phyloP scores from a whole-genome alignment of 192 early-diverging fungal species.

The Coemansia sp. region DNA sequence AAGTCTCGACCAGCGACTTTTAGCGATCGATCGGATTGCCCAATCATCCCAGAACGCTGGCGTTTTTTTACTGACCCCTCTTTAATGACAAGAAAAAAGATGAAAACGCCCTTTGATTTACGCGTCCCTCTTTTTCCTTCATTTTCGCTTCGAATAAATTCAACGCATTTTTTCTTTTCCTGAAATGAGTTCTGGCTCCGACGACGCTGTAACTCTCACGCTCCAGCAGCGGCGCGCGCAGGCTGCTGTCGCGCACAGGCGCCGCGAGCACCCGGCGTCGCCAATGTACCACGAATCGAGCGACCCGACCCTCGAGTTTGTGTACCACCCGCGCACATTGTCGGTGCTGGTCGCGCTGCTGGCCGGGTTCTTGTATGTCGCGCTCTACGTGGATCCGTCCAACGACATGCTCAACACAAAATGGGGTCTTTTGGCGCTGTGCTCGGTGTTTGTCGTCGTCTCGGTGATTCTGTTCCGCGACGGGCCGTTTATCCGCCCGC shows the following conservation, averaged over 20 bases:
- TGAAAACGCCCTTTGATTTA: too few species aligned
- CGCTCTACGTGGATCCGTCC: conserved; percentile 46
- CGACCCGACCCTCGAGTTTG: conserved; percentile 51
- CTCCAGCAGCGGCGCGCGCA: conserved; percentile 23
- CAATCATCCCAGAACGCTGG: not conserved
- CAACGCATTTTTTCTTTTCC: not conserved
- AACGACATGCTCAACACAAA: conserved; percentile 54
- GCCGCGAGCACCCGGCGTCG: conserved; percentile 14
- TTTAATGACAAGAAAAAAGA: too few species aligned
- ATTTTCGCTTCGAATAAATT: not conserved
- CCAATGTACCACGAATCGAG: conserved; percentile 50
- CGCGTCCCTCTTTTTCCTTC: not conserved
- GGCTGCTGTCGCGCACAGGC: conserved; percentile 12
- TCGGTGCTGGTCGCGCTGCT: conserved; percentile 38
- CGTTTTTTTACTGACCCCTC: too few species aligned
- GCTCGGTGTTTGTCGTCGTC: conserved; percentile 70
- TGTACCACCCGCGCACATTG: conserved; percentile 54
- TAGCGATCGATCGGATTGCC: not conserved
- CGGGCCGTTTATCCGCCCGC: conserved; percentile 91
- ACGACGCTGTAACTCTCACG: not conserved
- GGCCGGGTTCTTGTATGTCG: conserved; percentile 50
- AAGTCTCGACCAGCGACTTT: not conserved
- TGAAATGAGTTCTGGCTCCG: conserved; percentile 5
- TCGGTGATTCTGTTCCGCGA: conserved; percentile 90
- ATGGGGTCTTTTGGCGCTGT: conserved; percentile 49